Evolutionary conservation across 495 filamentous ascomycete species (phyloP), one percentile per base, ranked within the genome.

Genomic region (Sordaria brevicollis): DNA sequence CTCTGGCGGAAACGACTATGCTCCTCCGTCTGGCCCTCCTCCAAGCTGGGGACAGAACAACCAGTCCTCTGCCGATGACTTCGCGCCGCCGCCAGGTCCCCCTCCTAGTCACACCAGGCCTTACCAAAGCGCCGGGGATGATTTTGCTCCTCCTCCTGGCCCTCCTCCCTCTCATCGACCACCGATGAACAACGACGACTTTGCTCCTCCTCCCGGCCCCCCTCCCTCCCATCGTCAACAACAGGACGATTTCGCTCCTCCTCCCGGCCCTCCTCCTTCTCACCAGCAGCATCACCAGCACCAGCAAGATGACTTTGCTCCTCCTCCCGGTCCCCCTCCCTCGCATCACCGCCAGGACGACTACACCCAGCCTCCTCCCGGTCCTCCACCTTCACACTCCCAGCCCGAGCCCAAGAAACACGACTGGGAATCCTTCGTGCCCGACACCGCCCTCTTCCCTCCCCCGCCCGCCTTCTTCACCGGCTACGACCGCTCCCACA

Each of bases 401-500:
- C 65, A 70, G 17, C 33, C n/a, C 54, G 38, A 73, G 34, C 65
- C 74, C 70, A 72, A 75, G 71, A 37, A 90, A 74, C 91, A 96
- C 76, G 91, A 93, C 82, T 96, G 93, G 93, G 84, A 90, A 74
- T 83, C 87, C 33, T 84, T 88, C 5, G 88, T 96, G 11, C 92
- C 91, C 3, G 93, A 97, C 77, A 95, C 87, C 33, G 81, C 92
- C 1, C 84, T 89, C 38, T 89, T 97, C 66, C 93, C 93, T 0
- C 94, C 94, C 2, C 93, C 94, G 0, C 93, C 94, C 2, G 80
- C 84, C 57, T 80, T 93, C 70, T 85, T 85, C 78, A 72, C 75
- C 38, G 87, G 88, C 39, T 87, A 89, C 74, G 86, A 90, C 62
- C 76, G 72, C 43, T 94, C 92, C 19, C 87, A 87, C 4, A 85